Percentiles rank a stretch among this genome's conserved stretches.
Conservation (phyloP, 805 yeast species). For the Naumovozyma dairenensis region DNA sequence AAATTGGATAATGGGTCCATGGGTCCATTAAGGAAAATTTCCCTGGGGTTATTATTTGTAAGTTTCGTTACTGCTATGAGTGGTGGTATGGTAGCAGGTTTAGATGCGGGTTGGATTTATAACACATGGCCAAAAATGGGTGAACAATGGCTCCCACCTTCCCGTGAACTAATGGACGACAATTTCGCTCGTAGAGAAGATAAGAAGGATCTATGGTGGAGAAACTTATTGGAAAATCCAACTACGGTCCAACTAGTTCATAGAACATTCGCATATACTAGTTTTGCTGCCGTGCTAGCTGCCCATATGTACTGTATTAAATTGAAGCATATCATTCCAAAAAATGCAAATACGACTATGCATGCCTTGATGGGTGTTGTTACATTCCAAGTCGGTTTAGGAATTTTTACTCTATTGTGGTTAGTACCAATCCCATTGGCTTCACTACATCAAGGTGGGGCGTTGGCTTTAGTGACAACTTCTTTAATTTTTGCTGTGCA, state of each 20-base stretch:
- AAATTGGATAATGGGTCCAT: conserved; percentile 54
- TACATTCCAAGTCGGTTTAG: conserved; percentile 71
- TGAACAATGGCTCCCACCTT: conserved; percentile 63
- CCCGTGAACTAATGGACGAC: conserved; percentile 68
- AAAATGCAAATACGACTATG: conserved; percentile 43
- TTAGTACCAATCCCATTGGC: conserved; percentile 90
- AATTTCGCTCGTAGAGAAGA: conserved; percentile 59
- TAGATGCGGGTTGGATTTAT: conserved; percentile 94
- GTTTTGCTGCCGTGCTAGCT: conserved; percentile 62
- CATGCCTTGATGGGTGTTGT: conserved; percentile 76
- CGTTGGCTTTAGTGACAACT: conserved; percentile 75
- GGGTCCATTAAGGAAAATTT: conserved; percentile 44
- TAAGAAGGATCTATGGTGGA: conserved; percentile 73
- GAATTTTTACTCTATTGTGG: conserved; percentile 76
- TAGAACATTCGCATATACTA: conserved; percentile 71
- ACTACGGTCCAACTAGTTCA: conserved; percentile 90
- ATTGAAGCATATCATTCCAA: conserved; percentile 48
- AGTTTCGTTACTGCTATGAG: conserved; percentile 90
- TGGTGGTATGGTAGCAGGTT: conserved; percentile 96
- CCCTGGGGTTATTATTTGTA: conserved; percentile 50
- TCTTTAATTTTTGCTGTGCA: conserved; percentile 54
- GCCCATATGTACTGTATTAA: conserved; percentile 59
- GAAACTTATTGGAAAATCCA: conserved; percentile 90
- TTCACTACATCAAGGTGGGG: conserved; percentile 95
- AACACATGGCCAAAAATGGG: conserved; percentile 98